Evolutionary conservation across 2,329 filamentous ascomycete species (phyloP).

Genomic region (Sphaceloma murrayae): DNA sequence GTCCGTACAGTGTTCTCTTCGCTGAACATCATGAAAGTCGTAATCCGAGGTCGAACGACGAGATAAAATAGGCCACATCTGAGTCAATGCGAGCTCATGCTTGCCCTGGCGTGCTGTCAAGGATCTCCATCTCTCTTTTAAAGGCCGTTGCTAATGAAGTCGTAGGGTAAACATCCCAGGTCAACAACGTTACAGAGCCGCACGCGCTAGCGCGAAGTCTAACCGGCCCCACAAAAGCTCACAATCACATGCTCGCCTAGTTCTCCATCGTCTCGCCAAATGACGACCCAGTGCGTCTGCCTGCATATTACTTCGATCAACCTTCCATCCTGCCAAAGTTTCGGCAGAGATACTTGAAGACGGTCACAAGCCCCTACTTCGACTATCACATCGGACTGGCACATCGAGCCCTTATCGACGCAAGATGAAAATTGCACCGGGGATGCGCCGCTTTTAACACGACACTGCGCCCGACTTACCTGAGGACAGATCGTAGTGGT

Average conservation of each 20-base stretch:
- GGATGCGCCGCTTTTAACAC: constrained; percentile 10
- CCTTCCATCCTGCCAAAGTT: constrained; percentile 1
- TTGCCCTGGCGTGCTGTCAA: not conserved
- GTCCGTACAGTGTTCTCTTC: constrained; percentile 15
- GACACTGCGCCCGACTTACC: not conserved
- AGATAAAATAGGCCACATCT: constrained; percentile 5
- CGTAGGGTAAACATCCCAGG: constrained; percentile 10
- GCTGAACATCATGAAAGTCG: constrained; percentile 10
- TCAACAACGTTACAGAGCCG: no score
- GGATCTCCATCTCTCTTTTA: constrained; percentile 8
- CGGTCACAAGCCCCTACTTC: constrained; percentile 11
- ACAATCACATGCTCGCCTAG: constrained; percentile 5
- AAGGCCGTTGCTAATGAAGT: constrained; percentile 9
- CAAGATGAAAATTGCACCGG: constrained; percentile 13
- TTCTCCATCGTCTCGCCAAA: not conserved
- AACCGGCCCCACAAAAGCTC: not conserved
- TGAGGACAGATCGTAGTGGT: not conserved
- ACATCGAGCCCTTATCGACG: not conserved
- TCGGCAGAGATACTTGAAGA: constrained; percentile 4
- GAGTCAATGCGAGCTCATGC: constrained; percentile 14
- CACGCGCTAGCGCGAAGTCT: not conserved
- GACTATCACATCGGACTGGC: not conserved
- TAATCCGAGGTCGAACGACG: constrained; percentile 3
- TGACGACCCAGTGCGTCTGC: constrained; percentile 12
- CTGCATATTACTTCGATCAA: constrained; percentile 8